Evolutionary conservation across 768 basidiomycete genomes (phyloP), one percentile per base, ranked within the genome.

Genomic region (Hemileccinum impolitum): DNA sequence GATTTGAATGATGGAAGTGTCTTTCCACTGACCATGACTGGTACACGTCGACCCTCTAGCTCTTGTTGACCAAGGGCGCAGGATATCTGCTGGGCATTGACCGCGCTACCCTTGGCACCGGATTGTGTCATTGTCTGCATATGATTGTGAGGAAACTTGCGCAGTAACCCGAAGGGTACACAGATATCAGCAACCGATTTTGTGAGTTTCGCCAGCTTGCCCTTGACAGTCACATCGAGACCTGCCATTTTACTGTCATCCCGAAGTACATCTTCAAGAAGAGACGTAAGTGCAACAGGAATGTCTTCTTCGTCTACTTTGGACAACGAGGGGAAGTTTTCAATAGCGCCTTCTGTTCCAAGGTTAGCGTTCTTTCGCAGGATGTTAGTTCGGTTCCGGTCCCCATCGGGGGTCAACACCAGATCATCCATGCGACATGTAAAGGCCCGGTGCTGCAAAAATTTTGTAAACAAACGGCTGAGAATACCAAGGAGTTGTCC

Each of bases 121-220:
- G 95, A 97, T 47, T 90, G 80, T 2, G 94, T 97, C 96, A 98
- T 98, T 39, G 87, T 84, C 68, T 98, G 95, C 96, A 98, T 98
- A 80, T 98, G 85, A 71, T 99, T 99, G 63, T 92, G 83, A 36
- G 96, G 96, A 75, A 99, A 99, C 53, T 87, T 84, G 60, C 94
- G 91, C 58, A 93, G 77, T 41, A 99, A 81, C 30, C 88, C 88
- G 42, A 79, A 74, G 12, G 95, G 96, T 58, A 98, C 80, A 63
- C 87, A 88, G 6, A 82, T 78, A 60, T 96, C 88, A 48, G 91
- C 90, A 59, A 97, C 90, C 13, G 90, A 84, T 43, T 90, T 86
- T 17, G 93, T 96, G 48, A 97, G 84, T 65, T 87, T 87, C 37
- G 86, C 80, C 48, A 93, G 75, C 62, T 85, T 89, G 51, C 79